phyloP scores from a whole-genome alignment of 306 rosid genomes.

The Ochetophila trinervis region DNA sequence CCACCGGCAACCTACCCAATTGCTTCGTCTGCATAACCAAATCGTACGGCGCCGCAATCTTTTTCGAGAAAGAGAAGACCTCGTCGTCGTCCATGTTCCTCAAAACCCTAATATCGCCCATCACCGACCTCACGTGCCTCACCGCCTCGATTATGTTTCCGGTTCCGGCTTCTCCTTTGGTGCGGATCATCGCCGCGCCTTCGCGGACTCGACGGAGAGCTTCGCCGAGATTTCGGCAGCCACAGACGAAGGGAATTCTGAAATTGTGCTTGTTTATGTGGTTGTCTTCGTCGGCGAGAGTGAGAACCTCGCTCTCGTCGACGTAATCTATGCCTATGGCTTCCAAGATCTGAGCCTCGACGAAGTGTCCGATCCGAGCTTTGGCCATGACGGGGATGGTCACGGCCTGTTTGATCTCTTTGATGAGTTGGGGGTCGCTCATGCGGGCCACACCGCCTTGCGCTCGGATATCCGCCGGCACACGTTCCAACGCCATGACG shows the following conservation, averaged over 20 bases:
- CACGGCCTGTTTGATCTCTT: slow-evolving; percentile 77
- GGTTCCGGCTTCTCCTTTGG: slow-evolving; percentile 88
- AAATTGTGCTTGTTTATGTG: slow-evolving; percentile 91
- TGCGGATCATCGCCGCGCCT: slow-evolving; percentile 91
- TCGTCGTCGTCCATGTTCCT: slow-evolving; percentile 90
- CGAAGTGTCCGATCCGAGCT: slow-evolving; percentile 89
- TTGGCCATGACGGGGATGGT: slow-evolving; percentile 94
- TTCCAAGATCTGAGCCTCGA: slow-evolving; percentile 87
- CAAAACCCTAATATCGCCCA: slow-evolving; percentile 73
- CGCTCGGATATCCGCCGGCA: slow-evolving; percentile 80
- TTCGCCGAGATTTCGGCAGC: slow-evolving; percentile 86
- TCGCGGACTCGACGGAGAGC: slow-evolving; percentile 79
- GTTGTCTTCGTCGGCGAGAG: slow-evolving; percentile 74
- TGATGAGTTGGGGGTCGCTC: slow-evolving; percentile 83
- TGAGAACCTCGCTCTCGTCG: slow-evolving; percentile 81
- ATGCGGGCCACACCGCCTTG: slow-evolving; percentile 90
- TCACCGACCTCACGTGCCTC: slow-evolving; percentile 75
- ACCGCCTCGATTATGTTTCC: slow-evolving; percentile 82
- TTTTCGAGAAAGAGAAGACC: slow-evolving; percentile 73
- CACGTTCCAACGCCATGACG: slow-evolving; percentile 87
- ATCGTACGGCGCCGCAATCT: slow-evolving; percentile 81
- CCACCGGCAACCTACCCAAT: slow-evolving; percentile 83
- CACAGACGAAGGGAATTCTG: slow-evolving; percentile 81
- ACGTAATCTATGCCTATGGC: slow-evolving; percentile 81
- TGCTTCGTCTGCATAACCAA: slow-evolving; percentile 90